phyloP scores from a whole-genome alignment of 306 rosid species.

The Lupinus albus region DNA sequence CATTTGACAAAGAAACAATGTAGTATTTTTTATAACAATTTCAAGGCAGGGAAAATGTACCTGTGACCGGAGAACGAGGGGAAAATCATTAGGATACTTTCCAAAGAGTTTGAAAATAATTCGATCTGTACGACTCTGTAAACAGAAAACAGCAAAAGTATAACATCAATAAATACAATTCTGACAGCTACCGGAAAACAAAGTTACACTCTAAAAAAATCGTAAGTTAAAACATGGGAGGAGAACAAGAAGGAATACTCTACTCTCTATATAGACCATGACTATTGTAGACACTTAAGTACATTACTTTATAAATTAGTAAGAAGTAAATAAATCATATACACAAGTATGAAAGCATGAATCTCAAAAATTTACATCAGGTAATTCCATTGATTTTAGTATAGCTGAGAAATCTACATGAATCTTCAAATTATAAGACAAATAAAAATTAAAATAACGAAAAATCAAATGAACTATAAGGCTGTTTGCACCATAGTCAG shows the following conservation, averaged over 20 bases:
- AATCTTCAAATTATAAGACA: neutral
- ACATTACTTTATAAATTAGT: slow-evolving; percentile 15
- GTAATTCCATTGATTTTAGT: neutral
- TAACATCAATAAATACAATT: slow-evolving; percentile 17
- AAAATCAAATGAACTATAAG: neutral
- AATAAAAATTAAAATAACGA: slow-evolving; percentile 1
- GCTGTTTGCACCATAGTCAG: neutral
- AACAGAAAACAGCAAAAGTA: slow-evolving; percentile 24
- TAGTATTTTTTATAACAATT: slow-evolving; percentile 26
- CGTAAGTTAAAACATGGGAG: neutral
- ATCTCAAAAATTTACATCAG: neutral
- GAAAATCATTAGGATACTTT: slow-evolving; percentile 82
- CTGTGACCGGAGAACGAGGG: slow-evolving; percentile 71
- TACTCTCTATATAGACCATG: neutral
- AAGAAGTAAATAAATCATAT: neutral
- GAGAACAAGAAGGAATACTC: neutral
- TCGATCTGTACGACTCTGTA: slow-evolving; percentile 89
- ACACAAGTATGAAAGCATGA: neutral
- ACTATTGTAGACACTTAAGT: neutral
- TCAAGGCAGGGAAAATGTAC: slow-evolving; percentile 47
- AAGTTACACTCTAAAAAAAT: neutral
- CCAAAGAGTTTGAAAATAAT: slow-evolving; percentile 95
- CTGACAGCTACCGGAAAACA: slow-evolving; percentile 14
- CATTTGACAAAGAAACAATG: slow-evolving; percentile 23
- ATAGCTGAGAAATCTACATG: slow-evolving; percentile 4